phyloP scores from a whole-genome alignment of 2,329 filamentous ascomycete species.

The Exutisphaerella laricina region DNA sequence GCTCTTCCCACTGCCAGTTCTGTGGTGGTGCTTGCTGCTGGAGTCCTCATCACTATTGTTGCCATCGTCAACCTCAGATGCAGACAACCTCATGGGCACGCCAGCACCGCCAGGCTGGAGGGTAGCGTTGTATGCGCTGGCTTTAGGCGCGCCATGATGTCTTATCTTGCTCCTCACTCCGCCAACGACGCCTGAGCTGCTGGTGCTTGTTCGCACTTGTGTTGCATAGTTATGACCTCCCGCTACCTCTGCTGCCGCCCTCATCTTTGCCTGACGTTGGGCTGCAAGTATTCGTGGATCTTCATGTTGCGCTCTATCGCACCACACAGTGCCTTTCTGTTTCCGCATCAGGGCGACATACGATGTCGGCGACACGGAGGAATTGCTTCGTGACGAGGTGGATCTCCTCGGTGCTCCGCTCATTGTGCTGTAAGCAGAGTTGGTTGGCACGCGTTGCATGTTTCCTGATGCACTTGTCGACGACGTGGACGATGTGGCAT shows the following conservation, averaged over 20 bases:
- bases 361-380: slow-evolving; percentile 56
- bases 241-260: slow-evolving; percentile 77
- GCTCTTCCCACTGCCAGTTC: slow-evolving; percentile 69
- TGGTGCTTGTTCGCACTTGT: slow-evolving; percentile 27
- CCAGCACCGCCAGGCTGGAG: slow-evolving; percentile 67
- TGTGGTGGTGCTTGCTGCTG: slow-evolving; percentile 53
- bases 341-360: slow-evolving; percentile 95
- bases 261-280: slow-evolving; percentile 79
- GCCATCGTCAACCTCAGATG: slow-evolving; percentile 89
- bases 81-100: slow-evolving; percentile 84
- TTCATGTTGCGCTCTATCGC: slow-evolving; percentile 86
- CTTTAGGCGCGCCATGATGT: slow-evolving; percentile 74
- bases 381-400: slow-evolving; percentile 67
- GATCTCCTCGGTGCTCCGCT: slow-evolving; percentile 60
- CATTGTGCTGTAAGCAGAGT: slow-evolving; percentile 22
- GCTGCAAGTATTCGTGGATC: slow-evolving; percentile 78
- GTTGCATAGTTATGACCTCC: slow-evolving; percentile 47
- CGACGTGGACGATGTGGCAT: slow-evolving; percentile 64
- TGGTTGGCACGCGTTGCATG: slow-evolving; percentile 46
- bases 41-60: slow-evolving; percentile 67
- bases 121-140: slow-evolving; percentile 72
- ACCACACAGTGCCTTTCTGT: slow-evolving; percentile 98
- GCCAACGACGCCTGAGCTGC: slow-evolving; percentile 34
- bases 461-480: slow-evolving; percentile 47
- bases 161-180: slow-evolving; percentile 77